A percentile compares a stretch with the other conserved stretches of the same genome.
phyloP scores from a whole-genome alignment of 768 basidiomycete species.

The Steccherinum ochraceum region DNA sequence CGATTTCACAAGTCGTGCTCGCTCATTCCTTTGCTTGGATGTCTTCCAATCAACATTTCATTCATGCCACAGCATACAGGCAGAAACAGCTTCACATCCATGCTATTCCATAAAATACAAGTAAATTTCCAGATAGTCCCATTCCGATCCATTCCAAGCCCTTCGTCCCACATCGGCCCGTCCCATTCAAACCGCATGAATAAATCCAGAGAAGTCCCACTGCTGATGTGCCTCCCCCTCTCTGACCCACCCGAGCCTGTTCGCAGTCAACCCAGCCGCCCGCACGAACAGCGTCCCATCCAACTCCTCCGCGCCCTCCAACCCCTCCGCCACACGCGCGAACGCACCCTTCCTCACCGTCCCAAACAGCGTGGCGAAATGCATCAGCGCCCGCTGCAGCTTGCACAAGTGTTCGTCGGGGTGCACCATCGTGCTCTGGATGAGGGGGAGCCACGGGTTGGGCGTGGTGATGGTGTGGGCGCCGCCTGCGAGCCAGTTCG shows the following conservation, averaged over 20 bases:
- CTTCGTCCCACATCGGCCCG: too few species aligned
- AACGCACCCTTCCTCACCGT: constrained; percentile 27
- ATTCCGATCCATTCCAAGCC: too few species aligned
- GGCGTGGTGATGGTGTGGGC: constrained; percentile 22
- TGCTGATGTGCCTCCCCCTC: constrained; percentile 4
- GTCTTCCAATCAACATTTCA: too few species aligned
- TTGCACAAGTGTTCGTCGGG: constrained; percentile 55
- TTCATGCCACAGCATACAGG: too few species aligned
- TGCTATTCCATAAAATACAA: too few species aligned
- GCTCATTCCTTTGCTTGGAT: too few species aligned
- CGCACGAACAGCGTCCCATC: constrained; percentile 65
- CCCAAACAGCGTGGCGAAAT: constrained; percentile 41
- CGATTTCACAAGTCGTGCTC: too few species aligned
- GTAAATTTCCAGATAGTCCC: too few species aligned
- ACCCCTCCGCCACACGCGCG: constrained; percentile 8
- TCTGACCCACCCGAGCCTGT: constrained; percentile 20
- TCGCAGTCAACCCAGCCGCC: constrained; percentile 44
- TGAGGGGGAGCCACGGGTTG: constrained; percentile 57
- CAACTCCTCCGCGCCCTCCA: constrained; percentile 44
- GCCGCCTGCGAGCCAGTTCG: background rate
- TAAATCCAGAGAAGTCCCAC: constrained; percentile 10
- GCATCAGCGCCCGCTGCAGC: constrained; percentile 42
- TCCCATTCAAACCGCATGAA: background rate
- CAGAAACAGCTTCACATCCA: too few species aligned
- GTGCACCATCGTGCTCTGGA: constrained; percentile 47